Evolutionary conservation across 2,329 filamentous ascomycete genomes (phyloP).

Genomic region (Tolypocladium sp.): DNA sequence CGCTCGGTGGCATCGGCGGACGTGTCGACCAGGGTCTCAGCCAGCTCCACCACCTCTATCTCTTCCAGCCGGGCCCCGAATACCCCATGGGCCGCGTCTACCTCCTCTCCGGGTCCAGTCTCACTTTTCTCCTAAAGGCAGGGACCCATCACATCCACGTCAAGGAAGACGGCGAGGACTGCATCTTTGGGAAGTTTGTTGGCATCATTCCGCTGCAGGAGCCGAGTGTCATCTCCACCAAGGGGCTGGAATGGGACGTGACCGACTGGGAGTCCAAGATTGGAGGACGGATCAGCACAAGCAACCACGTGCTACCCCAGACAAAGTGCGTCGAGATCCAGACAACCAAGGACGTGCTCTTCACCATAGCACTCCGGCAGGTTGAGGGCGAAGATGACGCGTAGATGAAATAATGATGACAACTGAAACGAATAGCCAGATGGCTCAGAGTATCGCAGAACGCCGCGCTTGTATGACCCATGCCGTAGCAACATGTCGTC

Average conservation of each 20-base stretch:
- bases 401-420: constrained; percentile 5
- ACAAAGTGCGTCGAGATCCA: constrained; percentile 53
- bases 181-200: constrained; percentile 65
- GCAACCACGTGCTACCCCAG: constrained; percentile 60
- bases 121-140: constrained; percentile 71
- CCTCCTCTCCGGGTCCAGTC: constrained; percentile 69
- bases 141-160: constrained; percentile 62
- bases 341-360: constrained; percentile 57
- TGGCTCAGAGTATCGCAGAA: not conserved
- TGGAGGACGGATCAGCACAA: constrained; percentile 67
- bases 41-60: constrained; percentile 75
- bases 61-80: constrained; percentile 43
- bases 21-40: constrained; percentile 89
- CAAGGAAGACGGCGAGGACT: constrained; percentile 35
- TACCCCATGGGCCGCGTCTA: constrained; percentile 55
- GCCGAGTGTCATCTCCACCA: constrained; percentile 68
- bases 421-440: not conserved
- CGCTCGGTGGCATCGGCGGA: constrained; percentile 77
- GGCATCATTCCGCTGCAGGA: constrained; percentile 80
- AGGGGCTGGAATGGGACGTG: constrained; percentile 88
- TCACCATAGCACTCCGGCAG: constrained; percentile 58
- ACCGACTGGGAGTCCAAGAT: constrained; percentile 69
- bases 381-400: constrained; percentile 24
- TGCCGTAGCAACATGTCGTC: not conserved
- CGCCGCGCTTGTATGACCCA: constrained; percentile 6